Conservation (phyloP, 2,329 filamentous ascomycete species). For the Rhynchosporium secalis region DNA sequence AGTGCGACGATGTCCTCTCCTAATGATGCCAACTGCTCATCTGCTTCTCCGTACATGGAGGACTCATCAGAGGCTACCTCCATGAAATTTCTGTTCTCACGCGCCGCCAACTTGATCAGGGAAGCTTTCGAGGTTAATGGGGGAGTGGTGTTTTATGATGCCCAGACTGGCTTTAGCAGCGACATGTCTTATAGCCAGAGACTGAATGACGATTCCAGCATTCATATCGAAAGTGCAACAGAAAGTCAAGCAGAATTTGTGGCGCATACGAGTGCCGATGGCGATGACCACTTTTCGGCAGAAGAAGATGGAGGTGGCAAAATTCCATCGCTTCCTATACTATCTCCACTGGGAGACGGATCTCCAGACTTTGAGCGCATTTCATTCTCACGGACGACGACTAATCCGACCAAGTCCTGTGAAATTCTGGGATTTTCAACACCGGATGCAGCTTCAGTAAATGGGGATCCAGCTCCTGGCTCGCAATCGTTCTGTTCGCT, state of each 20-base stretch:
- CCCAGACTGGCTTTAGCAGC: constrained; percentile 35
- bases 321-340: neutral
- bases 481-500: constrained; percentile 33
- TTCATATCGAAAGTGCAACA: constrained; percentile 14
- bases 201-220: constrained; percentile 6
- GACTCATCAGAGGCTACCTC: constrained; percentile 34
- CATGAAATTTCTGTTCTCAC: constrained; percentile 36
- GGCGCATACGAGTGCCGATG: constrained; percentile 24
- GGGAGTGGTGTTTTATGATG: constrained; percentile 39
- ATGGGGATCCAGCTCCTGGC: constrained; percentile 35
- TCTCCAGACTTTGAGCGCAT: constrained; percentile 15
- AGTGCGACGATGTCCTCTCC: constrained; percentile 29
- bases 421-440: constrained; percentile 40
- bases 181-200: neutral
- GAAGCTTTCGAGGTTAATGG: constrained; percentile 41
- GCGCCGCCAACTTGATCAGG: constrained; percentile 39
- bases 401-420: constrained; percentile 24
- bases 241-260: constrained; percentile 24
- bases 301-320: constrained; percentile 13
- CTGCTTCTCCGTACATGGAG: constrained; percentile 21
- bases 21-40: constrained; percentile 16
- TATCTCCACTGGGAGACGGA: neutral
- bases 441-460: constrained; percentile 34
- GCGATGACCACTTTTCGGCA: constrained; percentile 11
- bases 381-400: constrained; percentile 27